These are phyloP conservation scores for Mortierella sp. DNA, from an alignment of 371 early-diverging fungal species.

Conservation along the genomic window DNA sequence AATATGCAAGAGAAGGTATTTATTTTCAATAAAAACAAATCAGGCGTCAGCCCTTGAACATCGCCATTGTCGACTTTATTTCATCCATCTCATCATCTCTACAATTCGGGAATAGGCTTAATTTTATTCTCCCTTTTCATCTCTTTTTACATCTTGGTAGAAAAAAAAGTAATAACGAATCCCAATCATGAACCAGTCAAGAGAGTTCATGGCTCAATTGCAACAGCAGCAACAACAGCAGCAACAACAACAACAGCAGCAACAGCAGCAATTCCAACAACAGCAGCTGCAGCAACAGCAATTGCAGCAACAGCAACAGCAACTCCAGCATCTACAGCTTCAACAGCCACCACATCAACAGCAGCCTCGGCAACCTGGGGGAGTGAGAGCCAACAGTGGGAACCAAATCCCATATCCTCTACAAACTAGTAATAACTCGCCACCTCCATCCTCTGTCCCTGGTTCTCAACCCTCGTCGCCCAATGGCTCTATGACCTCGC, in stretches of 20 bases:
- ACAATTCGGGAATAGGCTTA: too few species aligned
- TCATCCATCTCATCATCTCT: neutral
- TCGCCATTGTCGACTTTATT: constrained; percentile 4
- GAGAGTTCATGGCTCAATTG: constrained; percentile 38
- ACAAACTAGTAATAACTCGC: constrained; percentile 53
- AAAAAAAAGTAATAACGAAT: neutral
- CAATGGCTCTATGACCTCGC: constrained; percentile 63
- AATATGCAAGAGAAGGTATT: too few species aligned
- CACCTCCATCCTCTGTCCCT: constrained; percentile 60
- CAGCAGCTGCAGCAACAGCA: constrained; percentile 43
- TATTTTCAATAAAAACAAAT: neutral
- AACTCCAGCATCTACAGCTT: constrained; percentile 26
- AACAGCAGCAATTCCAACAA: constrained; percentile 18
- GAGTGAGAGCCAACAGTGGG: constrained; percentile 48
- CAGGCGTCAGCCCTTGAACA: too few species aligned
- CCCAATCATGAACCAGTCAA: constrained; percentile 31
- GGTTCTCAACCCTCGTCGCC: constrained; percentile 66
- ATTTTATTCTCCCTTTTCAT: too few species aligned
- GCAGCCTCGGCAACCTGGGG: constrained; percentile 51
- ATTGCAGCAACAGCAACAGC: constrained; percentile 33
- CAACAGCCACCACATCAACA: constrained; percentile 23
- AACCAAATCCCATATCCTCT: constrained; percentile 59
- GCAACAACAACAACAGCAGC: constrained; percentile 21
- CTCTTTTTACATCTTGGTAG: neutral
- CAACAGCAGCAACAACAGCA: constrained; percentile 27